Percentiles rank a stretch among this genome's conserved stretches.
Evolutionary conservation across 495 filamentous ascomycete genomes (phyloP).

Genomic region (Bathelium albidoporum): DNA sequence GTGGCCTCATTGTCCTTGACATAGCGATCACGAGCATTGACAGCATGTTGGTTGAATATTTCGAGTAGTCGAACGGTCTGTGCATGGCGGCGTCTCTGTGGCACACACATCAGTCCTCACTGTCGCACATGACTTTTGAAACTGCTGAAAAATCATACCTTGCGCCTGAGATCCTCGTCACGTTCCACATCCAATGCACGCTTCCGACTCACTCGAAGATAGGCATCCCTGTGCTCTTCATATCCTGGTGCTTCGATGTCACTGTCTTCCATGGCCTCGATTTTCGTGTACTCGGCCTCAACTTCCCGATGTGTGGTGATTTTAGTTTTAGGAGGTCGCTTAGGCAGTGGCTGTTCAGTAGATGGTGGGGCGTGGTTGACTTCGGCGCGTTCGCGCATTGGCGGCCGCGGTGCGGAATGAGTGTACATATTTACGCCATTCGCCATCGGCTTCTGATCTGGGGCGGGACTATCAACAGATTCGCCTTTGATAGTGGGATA

Average conservation of each 20-base stretch:
- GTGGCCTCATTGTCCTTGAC: not conserved
- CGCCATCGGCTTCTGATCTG: not conserved
- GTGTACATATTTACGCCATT: not conserved
- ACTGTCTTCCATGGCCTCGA: conserved; percentile 54
- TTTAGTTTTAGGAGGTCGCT: not conserved
- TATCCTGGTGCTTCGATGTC: conserved; percentile 57
- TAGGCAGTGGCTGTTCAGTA: not conserved
- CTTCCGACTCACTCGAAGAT: conserved; percentile 45
- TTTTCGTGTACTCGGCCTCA: conserved; percentile 48
- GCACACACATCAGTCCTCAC: not conserved
- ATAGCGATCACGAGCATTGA: not conserved
- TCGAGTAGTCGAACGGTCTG: not conserved
- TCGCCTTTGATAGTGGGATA: not conserved
- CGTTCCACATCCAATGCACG: conserved; percentile 32
- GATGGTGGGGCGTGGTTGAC: not conserved
- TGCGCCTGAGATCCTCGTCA: conserved; percentile 21
- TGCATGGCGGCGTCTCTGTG: not conserved
- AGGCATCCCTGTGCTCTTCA: conserved; percentile 45
- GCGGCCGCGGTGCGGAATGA: not conserved
- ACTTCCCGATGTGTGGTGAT: conserved; percentile 38
- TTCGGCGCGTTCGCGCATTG: not conserved
- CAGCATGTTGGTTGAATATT: not conserved
- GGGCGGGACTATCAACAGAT: not conserved
- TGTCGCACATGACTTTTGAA: not conserved
- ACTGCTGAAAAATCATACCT: conserved; percentile 18